These are phyloP conservation scores for Datura wrightii DNA, from an alignment of 257 asterid genomes.

Conservation along the genomic window DNA sequence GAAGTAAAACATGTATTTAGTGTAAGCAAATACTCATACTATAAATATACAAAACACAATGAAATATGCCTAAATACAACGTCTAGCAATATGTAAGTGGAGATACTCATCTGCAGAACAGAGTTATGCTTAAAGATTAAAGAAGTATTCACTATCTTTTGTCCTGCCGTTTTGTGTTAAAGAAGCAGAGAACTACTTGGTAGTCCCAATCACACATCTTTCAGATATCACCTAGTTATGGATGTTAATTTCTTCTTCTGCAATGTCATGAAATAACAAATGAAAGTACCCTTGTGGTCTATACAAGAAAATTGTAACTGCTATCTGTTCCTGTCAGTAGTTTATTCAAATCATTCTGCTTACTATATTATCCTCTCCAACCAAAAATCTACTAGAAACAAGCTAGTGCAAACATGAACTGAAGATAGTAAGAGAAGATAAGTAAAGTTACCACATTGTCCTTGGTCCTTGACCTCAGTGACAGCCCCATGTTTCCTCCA, in stretches of 20 bases:
- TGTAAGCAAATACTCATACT: neutral
- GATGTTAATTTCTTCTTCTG: neutral
- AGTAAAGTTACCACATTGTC: conserved; percentile 36
- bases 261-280: neutral
- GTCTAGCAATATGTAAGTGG: neutral
- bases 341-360: neutral
- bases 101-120: neutral
- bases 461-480: conserved; percentile 44
- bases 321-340: neutral
- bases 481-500: conserved; percentile 51
- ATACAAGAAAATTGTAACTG: neutral
- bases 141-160: neutral
- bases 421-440: neutral
- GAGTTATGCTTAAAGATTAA: neutral
- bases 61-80: neutral
- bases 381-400: neutral
- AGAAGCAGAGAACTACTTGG: neutral
- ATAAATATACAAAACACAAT: neutral
- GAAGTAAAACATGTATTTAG: neutral
- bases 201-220: neutral
- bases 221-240: neutral
- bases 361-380: neutral
- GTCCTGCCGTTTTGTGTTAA: neutral
- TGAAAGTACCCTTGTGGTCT: neutral
- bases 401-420: neutral